Conservation (phyloP, 2,329 filamentous ascomycete species). For the Colletotrichum falcatum region DNA sequence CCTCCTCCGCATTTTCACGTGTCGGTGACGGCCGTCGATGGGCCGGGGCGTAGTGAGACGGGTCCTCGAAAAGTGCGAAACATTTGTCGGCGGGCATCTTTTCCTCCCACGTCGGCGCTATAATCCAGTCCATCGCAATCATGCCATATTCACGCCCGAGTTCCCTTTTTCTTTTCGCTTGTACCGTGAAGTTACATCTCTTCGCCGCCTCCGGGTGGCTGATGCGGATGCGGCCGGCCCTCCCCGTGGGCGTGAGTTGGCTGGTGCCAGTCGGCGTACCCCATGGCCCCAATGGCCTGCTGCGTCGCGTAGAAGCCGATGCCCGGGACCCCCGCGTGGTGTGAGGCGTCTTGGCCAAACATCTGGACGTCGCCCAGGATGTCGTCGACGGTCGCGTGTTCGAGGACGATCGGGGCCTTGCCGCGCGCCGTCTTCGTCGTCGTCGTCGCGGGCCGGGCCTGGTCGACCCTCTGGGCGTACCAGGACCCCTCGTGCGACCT, state of each 20-base stretch:
- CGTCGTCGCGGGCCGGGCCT: slow-evolving; percentile 15
- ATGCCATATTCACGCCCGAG: background rate
- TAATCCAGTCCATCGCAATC: background rate
- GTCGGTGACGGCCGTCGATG: background rate
- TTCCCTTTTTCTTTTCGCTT: too few species aligned
- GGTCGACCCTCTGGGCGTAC: slow-evolving; percentile 43
- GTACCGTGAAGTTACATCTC: background rate
- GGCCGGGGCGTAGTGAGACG: background rate
- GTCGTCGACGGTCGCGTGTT: slow-evolving; percentile 35
- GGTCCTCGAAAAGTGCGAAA: background rate
- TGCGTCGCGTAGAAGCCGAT: slow-evolving; percentile 18
- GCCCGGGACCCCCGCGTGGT: background rate
- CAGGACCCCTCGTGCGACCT: slow-evolving; percentile 40
- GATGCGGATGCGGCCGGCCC: background rate
- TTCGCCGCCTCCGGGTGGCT: slow-evolving; percentile 8
- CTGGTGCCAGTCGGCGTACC: slow-evolving; percentile 10
- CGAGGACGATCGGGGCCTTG: background rate
- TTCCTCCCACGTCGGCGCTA: background rate
- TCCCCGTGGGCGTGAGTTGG: background rate
- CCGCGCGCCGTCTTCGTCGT: slow-evolving; percentile 2
- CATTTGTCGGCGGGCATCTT: background rate
- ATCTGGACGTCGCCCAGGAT: slow-evolving; percentile 39
- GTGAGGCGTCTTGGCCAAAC: slow-evolving; percentile 31
- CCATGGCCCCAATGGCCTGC: slow-evolving; percentile 6
- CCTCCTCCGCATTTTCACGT: background rate